phyloP scores from a whole-genome alignment of 495 filamentous ascomycete species.

The Astrocystis sublimbata region DNA sequence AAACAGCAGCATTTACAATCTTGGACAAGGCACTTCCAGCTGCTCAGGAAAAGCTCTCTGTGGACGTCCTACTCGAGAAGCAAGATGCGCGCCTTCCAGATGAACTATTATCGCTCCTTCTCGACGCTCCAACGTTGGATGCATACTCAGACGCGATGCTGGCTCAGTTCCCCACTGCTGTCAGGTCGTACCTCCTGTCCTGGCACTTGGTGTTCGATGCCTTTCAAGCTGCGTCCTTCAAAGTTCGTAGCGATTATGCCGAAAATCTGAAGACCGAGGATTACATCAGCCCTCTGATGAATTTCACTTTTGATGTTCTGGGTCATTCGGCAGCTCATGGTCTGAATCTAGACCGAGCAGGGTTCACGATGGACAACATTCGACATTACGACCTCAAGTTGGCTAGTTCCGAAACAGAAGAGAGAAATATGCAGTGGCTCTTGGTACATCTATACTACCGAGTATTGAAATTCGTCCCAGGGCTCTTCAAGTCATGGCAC shows the following conservation, averaged over 20 bases:
- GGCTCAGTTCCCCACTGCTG: conserved; percentile 52
- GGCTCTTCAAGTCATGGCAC: conserved; percentile 85
- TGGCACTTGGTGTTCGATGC: conserved; percentile 92
- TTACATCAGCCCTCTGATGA: conserved; percentile 66
- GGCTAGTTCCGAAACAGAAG: conserved; percentile 56
- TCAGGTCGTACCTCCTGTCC: conserved; percentile 80
- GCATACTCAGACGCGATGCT: conserved; percentile 46
- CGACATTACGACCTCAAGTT: conserved; percentile 61
- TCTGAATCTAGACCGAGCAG: conserved; percentile 52
- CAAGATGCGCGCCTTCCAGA: conserved; percentile 65
- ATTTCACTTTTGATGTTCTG: conserved; percentile 80
- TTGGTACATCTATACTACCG: conserved; percentile 86
- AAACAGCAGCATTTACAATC: conserved; percentile 77
- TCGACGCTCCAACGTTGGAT: conserved; percentile 50
- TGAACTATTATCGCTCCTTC: conserved; percentile 68
- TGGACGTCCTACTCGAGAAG: conserved; percentile 79
- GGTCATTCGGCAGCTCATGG: conserved; percentile 68
- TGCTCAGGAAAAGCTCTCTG: conserved; percentile 76
- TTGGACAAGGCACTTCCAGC: conserved; percentile 75
- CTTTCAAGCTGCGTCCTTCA: conserved; percentile 74
- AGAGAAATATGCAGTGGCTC: conserved; percentile 76
- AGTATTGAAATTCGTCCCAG: conserved; percentile 69
- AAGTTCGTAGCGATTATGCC: conserved; percentile 76
- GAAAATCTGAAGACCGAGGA: conserved; percentile 72
- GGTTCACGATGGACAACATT: conserved; percentile 61